Percentiles rank a stretch among this genome's conserved stretches.
These are phyloP conservation scores for Pseudophaeomoniella oleicola DNA, from an alignment of 2,329 filamentous ascomycete species.

Conservation along the genomic window DNA sequence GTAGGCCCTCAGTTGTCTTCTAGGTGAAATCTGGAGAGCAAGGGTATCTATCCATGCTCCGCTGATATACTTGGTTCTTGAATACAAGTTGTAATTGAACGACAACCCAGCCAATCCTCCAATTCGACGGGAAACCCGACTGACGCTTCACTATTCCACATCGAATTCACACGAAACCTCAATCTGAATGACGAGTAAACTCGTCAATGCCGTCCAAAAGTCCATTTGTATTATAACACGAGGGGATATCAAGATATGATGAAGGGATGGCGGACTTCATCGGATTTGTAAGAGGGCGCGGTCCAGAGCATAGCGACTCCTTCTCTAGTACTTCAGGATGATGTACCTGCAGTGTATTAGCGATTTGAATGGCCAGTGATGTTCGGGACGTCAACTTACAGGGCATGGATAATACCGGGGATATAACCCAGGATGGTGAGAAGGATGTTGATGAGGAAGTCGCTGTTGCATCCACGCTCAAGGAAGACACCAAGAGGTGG, in stretches of 20 bases:
- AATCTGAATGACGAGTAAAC: too few species aligned
- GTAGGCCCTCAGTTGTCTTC: too few species aligned
- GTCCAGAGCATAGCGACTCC: conserved; percentile 7
- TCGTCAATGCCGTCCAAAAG: too few species aligned
- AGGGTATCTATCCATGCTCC: too few species aligned
- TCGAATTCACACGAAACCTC: too few species aligned
- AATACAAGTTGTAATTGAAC: too few species aligned
- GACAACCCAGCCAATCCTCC: too few species aligned
- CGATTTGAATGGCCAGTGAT: conserved; percentile 1
- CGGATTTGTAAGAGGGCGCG: conserved; percentile 12
- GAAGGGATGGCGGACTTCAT: conserved; percentile 10
- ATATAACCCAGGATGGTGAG: conserved; percentile 66
- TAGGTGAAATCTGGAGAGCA: too few species aligned
- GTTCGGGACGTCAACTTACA: conserved; percentile 47
- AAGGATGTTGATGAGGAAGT: conserved; percentile 85
- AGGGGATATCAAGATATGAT: conserved; percentile 11
- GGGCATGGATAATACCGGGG: conserved; percentile 78
- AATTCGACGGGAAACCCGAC: too few species aligned
- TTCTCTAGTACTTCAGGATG: conserved; percentile 67
- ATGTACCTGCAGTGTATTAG: conserved; percentile 46
- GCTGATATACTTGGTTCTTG: too few species aligned
- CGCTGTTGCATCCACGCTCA: conserved; percentile 75
- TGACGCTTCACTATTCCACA: too few species aligned
- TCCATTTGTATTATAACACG: neutral
- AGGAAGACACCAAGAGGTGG: conserved; percentile 88